A percentile compares a stretch with the other conserved stretches of the same genome.
phyloP scores from a whole-genome alignment of 306 rosid species.

The Vachellia pachyceras region DNA sequence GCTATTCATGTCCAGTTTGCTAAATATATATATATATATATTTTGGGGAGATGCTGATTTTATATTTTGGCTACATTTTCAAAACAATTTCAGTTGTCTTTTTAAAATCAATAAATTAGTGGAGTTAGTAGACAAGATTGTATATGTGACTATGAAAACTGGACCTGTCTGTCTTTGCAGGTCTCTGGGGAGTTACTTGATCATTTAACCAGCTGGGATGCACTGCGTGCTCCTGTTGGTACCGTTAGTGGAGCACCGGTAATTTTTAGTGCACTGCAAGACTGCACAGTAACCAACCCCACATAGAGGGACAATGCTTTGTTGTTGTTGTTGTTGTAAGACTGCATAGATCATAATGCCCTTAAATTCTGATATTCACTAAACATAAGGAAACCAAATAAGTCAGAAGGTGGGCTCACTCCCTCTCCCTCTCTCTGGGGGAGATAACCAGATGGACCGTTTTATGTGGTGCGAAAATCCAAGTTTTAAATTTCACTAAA shows the following conservation, averaged over 20 bases:
- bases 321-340: background rate
- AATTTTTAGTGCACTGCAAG: conserved; percentile 12
- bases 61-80: background rate
- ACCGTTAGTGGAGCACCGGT: conserved; percentile 99
- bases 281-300: background rate
- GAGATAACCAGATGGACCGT: background rate
- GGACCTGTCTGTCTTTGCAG: conserved; percentile 48
- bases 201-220: conserved; percentile 89
- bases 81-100: background rate
- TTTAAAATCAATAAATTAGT: conserved; percentile 10
- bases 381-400: background rate
- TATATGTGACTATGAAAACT: conserved; percentile 9
- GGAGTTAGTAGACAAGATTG: conserved; percentile 10
- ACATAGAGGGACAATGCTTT: no score
- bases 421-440: background rate
- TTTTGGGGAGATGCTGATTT: background rate
- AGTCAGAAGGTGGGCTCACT: background rate
- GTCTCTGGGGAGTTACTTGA: conserved; percentile 89
- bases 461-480: background rate
- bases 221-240: conserved; percentile 89
- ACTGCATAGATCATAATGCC: conserved; percentile 4
- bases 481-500: background rate
- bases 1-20: background rate
- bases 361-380: conserved; percentile 21
- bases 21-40: no score